Evolutionary conservation across 2,329 filamentous ascomycete species (phyloP).

Genomic region (Fusarium dlaminii): DNA sequence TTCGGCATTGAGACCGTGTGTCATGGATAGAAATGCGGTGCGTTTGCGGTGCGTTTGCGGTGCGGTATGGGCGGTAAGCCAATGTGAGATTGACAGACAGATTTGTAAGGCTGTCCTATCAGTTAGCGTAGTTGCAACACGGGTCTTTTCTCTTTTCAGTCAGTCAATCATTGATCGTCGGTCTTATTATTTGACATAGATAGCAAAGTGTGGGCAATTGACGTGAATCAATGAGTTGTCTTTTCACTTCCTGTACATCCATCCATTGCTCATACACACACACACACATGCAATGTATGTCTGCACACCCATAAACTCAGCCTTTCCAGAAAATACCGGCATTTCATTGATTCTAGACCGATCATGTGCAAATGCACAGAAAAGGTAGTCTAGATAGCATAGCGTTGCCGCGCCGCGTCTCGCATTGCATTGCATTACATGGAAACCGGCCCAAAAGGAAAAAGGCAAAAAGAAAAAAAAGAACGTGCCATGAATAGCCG

Average conservation of each 20-base stretch:
- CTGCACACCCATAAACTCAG: conserved; percentile 5
- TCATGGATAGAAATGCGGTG: conserved; percentile 14
- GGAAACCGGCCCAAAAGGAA: not conserved
- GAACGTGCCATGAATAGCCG: conserved; percentile 30
- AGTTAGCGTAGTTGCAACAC: conserved; percentile 9
- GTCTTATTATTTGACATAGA: conserved; percentile 8
- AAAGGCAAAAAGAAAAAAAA: not conserved
- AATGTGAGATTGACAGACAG: not conserved
- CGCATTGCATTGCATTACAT: not conserved
- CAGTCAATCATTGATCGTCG: conserved; percentile 1
- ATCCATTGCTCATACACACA: not conserved
- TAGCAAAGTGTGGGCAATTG: not conserved
- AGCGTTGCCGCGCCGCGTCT: not conserved
- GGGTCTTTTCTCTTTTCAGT: not conserved
- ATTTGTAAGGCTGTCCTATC: conserved; percentile 25
- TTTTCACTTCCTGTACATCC: not conserved
- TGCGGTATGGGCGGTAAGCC: conserved; percentile 11
- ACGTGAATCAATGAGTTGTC: not conserved
- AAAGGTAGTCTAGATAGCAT: conserved; percentile 16
- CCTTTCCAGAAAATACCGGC: not conserved
- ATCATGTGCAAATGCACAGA: conserved; percentile 19
- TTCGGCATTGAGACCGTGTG: conserved; percentile 7
- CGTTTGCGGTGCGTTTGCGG: not conserved
- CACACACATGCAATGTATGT: not conserved
- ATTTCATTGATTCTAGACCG: conserved; percentile 20